Percentiles rank a stretch among this genome's conserved stretches.
Evolutionary conservation across 176 grass and related monocot genomes (phyloP).

Genomic region (Areca catechu): DNA sequence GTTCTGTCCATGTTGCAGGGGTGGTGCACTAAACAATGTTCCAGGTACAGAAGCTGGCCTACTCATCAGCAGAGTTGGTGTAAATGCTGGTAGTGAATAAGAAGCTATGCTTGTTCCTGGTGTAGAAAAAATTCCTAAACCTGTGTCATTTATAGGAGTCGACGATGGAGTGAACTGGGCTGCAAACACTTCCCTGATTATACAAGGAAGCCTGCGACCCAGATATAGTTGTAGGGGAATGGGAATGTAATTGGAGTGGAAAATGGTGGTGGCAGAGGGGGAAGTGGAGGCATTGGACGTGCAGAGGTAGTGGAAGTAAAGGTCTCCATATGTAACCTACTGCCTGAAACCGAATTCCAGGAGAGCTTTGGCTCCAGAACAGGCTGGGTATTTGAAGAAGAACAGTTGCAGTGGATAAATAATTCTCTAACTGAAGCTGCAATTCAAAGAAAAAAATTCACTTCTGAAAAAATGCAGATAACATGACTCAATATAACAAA

Average conservation of each 20-base stretch:
- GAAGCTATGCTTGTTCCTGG: constrained; percentile 34
- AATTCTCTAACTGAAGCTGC: constrained; percentile 71
- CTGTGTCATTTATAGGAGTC: constrained; percentile 31
- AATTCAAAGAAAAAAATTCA: constrained; percentile 27
- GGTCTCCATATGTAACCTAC: constrained; percentile 42
- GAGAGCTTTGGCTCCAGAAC: constrained; percentile 50
- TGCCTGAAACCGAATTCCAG: constrained; percentile 57
- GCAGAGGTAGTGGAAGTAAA: constrained; percentile 45
- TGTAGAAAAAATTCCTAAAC: constrained; percentile 33
- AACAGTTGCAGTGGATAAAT: constrained; percentile 32
- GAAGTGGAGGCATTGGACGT: constrained; percentile 41
- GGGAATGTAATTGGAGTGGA: constrained; percentile 45
- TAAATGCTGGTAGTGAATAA: constrained; percentile 42
- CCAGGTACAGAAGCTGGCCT: constrained; percentile 31
- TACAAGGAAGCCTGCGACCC: constrained; percentile 36
- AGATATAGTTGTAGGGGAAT: constrained; percentile 33
- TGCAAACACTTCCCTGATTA: constrained; percentile 27
- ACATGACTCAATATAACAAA: not conserved
- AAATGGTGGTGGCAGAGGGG: constrained; percentile 32
- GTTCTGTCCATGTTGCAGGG: constrained; percentile 38
- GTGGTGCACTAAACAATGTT: constrained; percentile 27
- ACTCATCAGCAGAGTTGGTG: constrained; percentile 32
- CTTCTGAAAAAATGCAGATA: not conserved
- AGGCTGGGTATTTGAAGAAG: constrained; percentile 47
- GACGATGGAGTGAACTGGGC: constrained; percentile 25